phyloP scores from a whole-genome alignment of 495 filamentous ascomycete genomes.

The Aspergillus hancockii region DNA sequence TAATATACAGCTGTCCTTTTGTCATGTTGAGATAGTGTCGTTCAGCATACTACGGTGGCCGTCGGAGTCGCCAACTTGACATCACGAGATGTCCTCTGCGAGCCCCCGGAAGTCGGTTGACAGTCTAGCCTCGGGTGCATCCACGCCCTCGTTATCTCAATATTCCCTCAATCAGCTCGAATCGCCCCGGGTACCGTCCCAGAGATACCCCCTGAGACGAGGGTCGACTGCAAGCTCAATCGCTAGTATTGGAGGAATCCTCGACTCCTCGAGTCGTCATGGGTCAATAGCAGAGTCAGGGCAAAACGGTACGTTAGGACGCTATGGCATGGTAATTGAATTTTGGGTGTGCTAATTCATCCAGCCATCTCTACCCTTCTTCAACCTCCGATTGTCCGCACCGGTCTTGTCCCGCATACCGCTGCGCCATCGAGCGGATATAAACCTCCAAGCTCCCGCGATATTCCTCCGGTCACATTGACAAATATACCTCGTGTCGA shows the following conservation, averaged over 20 bases:
- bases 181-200: slow-evolving; percentile 43
- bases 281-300: slow-evolving; percentile 70
- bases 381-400: slow-evolving; percentile 86
- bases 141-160: slow-evolving; percentile 57
- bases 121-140: slow-evolving; percentile 54
- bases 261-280: slow-evolving; percentile 66
- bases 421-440: slow-evolving; percentile 66
- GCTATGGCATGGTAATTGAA: neutral
- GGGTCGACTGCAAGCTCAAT: slow-evolving; percentile 88
- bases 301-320: slow-evolving; percentile 66
- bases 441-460: slow-evolving; percentile 81
- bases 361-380: slow-evolving; percentile 89
- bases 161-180: slow-evolving; percentile 57
- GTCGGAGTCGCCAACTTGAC: slow-evolving; percentile 39
- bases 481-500: slow-evolving; percentile 88
- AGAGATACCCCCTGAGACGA: slow-evolving; percentile 58
- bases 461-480: slow-evolving; percentile 92
- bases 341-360: slow-evolving; percentile 10
- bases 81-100: slow-evolving; percentile 62
- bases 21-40: slow-evolving; percentile 48
- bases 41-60: slow-evolving; percentile 37
- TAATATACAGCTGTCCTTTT: slow-evolving; percentile 26
- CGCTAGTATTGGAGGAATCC: slow-evolving; percentile 71
- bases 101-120: slow-evolving; percentile 71
- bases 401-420: slow-evolving; percentile 76